These are phyloP conservation scores for Mariannaea elegans DNA, from an alignment of 2,329 filamentous ascomycete species.

Conservation along the genomic window DNA sequence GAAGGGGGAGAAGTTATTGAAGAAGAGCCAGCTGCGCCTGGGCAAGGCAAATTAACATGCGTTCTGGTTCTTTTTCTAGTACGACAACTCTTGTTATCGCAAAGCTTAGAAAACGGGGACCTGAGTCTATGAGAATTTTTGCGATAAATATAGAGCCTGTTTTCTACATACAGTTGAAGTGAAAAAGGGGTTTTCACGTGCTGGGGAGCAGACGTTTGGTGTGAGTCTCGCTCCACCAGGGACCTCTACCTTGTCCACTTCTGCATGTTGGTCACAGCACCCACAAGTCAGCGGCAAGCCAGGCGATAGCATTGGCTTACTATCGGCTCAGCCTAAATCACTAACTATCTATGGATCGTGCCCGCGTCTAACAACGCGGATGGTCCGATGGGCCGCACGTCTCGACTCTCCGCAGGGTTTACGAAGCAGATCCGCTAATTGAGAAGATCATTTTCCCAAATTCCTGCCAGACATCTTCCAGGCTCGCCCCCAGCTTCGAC, in stretches of 20 bases:
- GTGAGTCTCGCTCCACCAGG: too few species aligned
- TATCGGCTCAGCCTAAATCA: too few species aligned
- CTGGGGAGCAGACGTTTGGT: too few species aligned
- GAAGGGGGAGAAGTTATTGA: not conserved
- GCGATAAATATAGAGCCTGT: too few species aligned
- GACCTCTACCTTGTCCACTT: not conserved
- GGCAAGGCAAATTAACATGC: not conserved
- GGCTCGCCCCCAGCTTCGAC: not conserved
- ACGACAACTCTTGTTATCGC: conserved; percentile 8
- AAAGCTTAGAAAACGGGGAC: too few species aligned
- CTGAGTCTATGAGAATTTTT: too few species aligned
- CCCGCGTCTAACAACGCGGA: too few species aligned
- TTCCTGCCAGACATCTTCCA: not conserved
- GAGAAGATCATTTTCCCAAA: not conserved
- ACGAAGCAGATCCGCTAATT: not conserved
- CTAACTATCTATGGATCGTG: too few species aligned
- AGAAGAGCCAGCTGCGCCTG: not conserved
- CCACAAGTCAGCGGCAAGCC: not conserved
- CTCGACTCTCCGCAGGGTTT: not conserved
- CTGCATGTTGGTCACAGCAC: conserved; percentile 1
- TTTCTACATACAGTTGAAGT: too few species aligned
- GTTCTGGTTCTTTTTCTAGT: not conserved
- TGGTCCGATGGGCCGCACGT: too few species aligned
- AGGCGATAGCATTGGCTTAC: not conserved
- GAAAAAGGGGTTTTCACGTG: too few species aligned